Percentiles rank a stretch among this genome's conserved stretches.
These are phyloP conservation scores for Penicillium cinerascens DNA, from an alignment of 495 filamentous ascomycete genomes.

Conservation along the genomic window DNA sequence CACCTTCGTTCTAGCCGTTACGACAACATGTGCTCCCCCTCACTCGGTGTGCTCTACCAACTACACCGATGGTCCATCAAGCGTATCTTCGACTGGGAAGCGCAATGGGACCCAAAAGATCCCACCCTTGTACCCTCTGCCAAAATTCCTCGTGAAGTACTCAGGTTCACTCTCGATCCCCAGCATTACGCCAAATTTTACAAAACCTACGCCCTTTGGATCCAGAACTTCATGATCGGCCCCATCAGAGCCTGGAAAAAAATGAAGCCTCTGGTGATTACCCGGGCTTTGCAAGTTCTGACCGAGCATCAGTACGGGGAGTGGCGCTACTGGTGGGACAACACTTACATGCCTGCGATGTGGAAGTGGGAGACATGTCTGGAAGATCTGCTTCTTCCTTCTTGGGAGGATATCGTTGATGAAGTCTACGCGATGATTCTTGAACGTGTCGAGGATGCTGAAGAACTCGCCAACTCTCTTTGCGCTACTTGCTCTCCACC, in stretches of 20 bases:
- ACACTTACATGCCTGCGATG: constrained; percentile 20
- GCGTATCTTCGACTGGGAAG: constrained; percentile 20
- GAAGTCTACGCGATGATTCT: constrained; percentile 21
- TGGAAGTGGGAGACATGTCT: constrained; percentile 22
- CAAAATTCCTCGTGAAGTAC: constrained; percentile 16
- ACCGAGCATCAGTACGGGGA: constrained; percentile 8
- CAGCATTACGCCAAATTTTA: constrained; percentile 14
- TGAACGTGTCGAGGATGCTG: constrained; percentile 22
- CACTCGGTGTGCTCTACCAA: not conserved
- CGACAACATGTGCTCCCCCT: constrained; percentile 16
- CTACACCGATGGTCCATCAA: constrained; percentile 17
- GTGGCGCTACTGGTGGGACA: constrained; percentile 24
- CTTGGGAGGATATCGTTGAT: constrained; percentile 24
- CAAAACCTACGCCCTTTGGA: not conserved
- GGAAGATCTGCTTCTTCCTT: constrained; percentile 13
- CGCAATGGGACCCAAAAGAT: constrained; percentile 5
- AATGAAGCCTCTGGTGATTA: not conserved
- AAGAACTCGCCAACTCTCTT: constrained; percentile 1
- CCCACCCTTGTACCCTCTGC: constrained; percentile 14
- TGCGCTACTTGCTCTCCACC: not conserved
- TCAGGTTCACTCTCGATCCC: constrained; percentile 13
- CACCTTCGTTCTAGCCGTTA: constrained; percentile 7
- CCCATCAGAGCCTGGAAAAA: not conserved
- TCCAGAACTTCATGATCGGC: constrained; percentile 7
- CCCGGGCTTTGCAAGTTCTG: not conserved